phyloP scores from a whole-genome alignment of 2,329 filamentous ascomycete species.

The Fusarium dlaminii region DNA sequence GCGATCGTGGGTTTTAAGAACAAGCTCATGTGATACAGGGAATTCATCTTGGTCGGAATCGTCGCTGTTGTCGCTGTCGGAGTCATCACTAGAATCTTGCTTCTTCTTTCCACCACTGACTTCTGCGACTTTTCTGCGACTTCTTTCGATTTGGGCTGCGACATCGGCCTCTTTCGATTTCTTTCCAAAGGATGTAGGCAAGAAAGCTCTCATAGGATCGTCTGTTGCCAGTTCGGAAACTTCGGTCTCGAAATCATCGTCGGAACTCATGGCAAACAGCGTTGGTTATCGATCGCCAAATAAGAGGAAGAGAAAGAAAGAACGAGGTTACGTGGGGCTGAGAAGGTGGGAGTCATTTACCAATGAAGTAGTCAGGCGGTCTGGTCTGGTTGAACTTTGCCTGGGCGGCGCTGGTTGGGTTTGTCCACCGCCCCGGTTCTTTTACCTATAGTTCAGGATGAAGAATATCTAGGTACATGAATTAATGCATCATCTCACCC shows the following conservation, averaged over 20 bases:
- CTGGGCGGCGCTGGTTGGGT: conserved; percentile 33
- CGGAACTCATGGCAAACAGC: conserved; percentile 62
- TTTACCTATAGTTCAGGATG: conserved; percentile 35
- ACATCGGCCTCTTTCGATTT: conserved; percentile 78
- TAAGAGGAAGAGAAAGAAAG: conserved; percentile 20
- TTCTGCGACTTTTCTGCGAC: conserved; percentile 63
- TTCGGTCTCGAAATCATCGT: conserved; percentile 68
- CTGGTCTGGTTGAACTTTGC: conserved; percentile 22
- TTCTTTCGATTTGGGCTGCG: conserved; percentile 81
- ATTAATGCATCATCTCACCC: conserved; percentile 23
- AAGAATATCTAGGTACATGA: conserved; percentile 7
- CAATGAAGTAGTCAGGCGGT: conserved; percentile 29
- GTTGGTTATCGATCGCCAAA: conserved; percentile 16
- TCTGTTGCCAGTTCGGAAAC: conserved; percentile 64
- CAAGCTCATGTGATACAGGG: conserved; percentile 90
- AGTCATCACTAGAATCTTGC: conserved; percentile 58
- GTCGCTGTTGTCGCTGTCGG: conserved; percentile 60
- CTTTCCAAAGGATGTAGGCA: conserved; percentile 88
- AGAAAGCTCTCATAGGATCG: conserved; percentile 78
- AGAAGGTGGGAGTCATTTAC: conserved; percentile 32
- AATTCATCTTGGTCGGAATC: conserved; percentile 83
- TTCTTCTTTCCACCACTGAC: conserved; percentile 29
- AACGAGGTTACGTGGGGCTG: conserved; percentile 28
- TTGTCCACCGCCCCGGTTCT: conserved; percentile 43
- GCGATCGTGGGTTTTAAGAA: conserved; percentile 91